Conservation (phyloP, 225 moss, liverwort and hornwort species). For the Physcomitrium patens region DNA sequence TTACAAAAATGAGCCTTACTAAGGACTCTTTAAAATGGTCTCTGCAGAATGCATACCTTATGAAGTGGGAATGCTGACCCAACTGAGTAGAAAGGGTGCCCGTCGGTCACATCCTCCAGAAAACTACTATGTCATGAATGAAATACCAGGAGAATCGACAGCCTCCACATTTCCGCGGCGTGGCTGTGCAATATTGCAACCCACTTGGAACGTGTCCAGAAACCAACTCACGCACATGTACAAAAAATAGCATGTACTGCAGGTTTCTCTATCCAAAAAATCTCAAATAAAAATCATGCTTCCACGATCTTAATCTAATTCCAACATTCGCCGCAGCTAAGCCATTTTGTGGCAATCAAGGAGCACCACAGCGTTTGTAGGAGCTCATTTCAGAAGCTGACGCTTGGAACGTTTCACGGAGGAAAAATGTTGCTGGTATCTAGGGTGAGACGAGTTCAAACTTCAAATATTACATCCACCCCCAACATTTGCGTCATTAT, state of each 20-base stretch:
- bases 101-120: background rate
- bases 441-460: background rate
- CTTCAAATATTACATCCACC: background rate
- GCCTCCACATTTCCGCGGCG: conserved; percentile 13
- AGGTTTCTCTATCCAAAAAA: conserved; percentile 19
- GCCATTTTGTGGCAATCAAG: background rate
- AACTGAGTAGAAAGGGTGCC: background rate
- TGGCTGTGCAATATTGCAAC: conserved; percentile 7
- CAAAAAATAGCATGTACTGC: conserved; percentile 6
- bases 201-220: conserved; percentile 32
- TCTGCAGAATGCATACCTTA: no score
- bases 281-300: background rate
- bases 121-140: background rate
- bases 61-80: background rate
- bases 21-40: background rate
- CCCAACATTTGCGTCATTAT: conserved; percentile 10
- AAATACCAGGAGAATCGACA: conserved; percentile 18
- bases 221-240: conserved; percentile 26
- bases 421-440: conserved; percentile 10
- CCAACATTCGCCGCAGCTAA: background rate
- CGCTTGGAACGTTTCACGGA: conserved; percentile 1
- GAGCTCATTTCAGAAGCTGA: conserved; percentile 1
- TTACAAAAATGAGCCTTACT: conserved; percentile 6
- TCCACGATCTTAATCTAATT: conserved; percentile 5
- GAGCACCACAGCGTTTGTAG: background rate